Conservation (phyloP, 83 land plant species). For the Larix sibirica region DNA sequence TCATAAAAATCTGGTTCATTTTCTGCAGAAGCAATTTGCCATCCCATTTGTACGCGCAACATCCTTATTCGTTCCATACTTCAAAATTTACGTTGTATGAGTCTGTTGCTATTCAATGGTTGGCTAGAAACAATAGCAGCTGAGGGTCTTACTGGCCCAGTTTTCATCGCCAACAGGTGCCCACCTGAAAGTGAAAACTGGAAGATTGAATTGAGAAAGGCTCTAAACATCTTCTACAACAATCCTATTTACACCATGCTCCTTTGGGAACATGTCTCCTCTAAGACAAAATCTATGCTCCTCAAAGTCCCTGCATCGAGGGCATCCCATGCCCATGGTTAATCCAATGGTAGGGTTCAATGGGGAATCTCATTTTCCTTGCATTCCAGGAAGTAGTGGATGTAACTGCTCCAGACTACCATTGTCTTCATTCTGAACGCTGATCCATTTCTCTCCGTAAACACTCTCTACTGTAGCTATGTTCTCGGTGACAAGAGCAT, state of each 20-base stretch:
- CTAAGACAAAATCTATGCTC: constrained; percentile 95
- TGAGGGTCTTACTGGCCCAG: constrained; percentile 48
- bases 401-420: constrained; percentile 72
- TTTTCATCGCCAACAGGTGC: constrained; percentile 45
- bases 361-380: constrained; percentile 51
- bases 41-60: constrained; percentile 30
- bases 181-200: constrained; percentile 72
- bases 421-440: not conserved
- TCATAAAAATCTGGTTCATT: constrained; percentile 88
- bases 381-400: constrained; percentile 52
- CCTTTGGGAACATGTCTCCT: constrained; percentile 99
- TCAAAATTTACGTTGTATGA: constrained; percentile 27
- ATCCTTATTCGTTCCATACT: constrained; percentile 29
- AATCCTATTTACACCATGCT: constrained; percentile 96
- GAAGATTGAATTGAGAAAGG: constrained; percentile 95
- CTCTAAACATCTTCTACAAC: constrained; percentile 99
- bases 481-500: constrained; percentile 50
- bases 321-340: constrained; percentile 62
- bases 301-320: constrained; percentile 94
- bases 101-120: constrained; percentile 28
- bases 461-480: constrained; percentile 87
- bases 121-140: constrained; percentile 31
- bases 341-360: constrained; percentile 44
- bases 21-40: constrained; percentile 28
- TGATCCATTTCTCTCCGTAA: too few species aligned